These are phyloP conservation scores for Wickerhamiella siamensis DNA, from an alignment of 805 yeast genomes.

Conservation along the genomic window DNA sequence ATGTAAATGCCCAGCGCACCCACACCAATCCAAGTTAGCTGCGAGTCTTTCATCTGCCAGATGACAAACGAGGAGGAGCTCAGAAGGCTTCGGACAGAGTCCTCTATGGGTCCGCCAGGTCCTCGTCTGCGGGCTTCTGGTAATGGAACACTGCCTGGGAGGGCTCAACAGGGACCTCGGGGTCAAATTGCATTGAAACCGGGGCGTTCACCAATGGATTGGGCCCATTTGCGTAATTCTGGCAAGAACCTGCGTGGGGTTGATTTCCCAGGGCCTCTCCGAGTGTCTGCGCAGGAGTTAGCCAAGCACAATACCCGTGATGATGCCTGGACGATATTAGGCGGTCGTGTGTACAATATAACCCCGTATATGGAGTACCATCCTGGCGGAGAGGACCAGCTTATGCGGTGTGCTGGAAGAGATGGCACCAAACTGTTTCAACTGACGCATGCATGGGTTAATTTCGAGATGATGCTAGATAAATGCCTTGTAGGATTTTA, in stretches of 20 bases:
- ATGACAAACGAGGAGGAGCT: not conserved
- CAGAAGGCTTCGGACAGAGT: not conserved
- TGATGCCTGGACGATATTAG: constrained; percentile 78
- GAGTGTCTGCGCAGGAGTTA: constrained; percentile 39
- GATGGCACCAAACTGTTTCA: constrained; percentile 71
- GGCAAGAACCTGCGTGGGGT: constrained; percentile 32
- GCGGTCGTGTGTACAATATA: constrained; percentile 73
- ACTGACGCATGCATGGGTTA: constrained; percentile 63
- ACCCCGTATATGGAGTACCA: constrained; percentile 73
- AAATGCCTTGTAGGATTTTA: constrained; percentile 60
- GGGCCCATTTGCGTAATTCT: constrained; percentile 50
- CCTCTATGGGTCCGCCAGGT: no score
- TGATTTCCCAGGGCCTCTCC: constrained; percentile 15
- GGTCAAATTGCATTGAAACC: constrained; percentile 47
- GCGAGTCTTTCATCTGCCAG: not conserved
- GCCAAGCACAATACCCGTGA: constrained; percentile 39
- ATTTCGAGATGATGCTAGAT: constrained; percentile 65
- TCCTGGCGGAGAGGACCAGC: constrained; percentile 80
- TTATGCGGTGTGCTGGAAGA: constrained; percentile 65
- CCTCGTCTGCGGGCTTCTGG: no score
- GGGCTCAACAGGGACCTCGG: not conserved
- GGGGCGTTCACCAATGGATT: constrained; percentile 75
- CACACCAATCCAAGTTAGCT: not conserved
- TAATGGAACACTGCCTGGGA: not conserved
- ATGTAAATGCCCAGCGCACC: not conserved